phyloP scores from a whole-genome alignment of 2,329 filamentous ascomycete species.

The Periglandula ipomoeae region DNA sequence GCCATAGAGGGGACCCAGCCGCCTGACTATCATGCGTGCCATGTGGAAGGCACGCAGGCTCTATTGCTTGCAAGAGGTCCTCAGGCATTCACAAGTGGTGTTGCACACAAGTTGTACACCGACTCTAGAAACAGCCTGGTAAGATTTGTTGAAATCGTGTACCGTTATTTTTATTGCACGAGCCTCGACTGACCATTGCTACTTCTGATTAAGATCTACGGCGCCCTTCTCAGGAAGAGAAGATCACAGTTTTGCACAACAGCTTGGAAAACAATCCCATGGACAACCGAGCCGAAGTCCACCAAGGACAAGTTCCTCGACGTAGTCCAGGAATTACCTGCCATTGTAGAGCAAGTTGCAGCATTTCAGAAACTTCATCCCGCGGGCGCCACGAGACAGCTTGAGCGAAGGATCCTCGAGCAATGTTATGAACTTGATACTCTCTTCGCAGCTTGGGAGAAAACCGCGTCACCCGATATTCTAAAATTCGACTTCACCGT shows the following conservation, averaged over 20 bases:
- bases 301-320: background rate
- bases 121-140: background rate
- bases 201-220: background rate
- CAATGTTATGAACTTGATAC: background rate
- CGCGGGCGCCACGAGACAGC: background rate
- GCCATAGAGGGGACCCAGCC: background rate
- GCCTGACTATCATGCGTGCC: background rate
- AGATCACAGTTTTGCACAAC: background rate
- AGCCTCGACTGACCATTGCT: too few species aligned
- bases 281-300: background rate
- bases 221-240: background rate
- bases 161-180: too few species aligned
- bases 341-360: background rate
- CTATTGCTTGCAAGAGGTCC: background rate
- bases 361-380: background rate
- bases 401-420: background rate
- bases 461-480: background rate
- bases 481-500: background rate
- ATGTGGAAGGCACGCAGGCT: background rate
- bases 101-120: background rate
- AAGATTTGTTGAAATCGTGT: too few species aligned
- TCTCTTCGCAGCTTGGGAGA: background rate
- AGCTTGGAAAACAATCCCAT: background rate
- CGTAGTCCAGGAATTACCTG: background rate
- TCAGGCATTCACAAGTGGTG: background rate